Conservation (phyloP, 2,329 filamentous ascomycete genomes). For the Ceratocystis ficicola region DNA sequence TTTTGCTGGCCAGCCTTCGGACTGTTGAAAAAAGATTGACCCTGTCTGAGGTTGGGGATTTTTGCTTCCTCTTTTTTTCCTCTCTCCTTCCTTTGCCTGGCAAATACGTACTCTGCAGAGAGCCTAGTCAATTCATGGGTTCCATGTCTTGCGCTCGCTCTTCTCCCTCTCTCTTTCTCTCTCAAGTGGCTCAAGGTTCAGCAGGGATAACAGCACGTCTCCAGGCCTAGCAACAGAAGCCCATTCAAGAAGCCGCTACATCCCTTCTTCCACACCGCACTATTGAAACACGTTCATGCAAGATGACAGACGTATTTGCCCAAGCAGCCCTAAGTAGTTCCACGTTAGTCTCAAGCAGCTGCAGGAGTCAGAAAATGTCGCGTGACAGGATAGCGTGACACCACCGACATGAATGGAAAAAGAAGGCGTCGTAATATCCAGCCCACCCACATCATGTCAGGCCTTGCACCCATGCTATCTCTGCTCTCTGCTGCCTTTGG, state of each 20-base stretch:
- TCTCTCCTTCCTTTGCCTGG: background rate
- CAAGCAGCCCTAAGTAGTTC: background rate
- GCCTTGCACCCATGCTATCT: background rate
- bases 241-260: background rate
- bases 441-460: background rate
- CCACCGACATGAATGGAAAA: background rate
- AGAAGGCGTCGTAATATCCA: background rate
- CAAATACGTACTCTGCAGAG: background rate
- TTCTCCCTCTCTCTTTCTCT: background rate
- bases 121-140: background rate
- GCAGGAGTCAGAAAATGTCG: background rate
- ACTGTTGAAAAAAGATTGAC: background rate
- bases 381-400: background rate
- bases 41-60: background rate
- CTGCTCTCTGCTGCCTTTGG: background rate
- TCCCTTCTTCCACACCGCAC: background rate
- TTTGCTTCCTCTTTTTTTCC: background rate
- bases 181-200: too few relatives aligned
- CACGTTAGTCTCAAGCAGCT: too few relatives aligned
- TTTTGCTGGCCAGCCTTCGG: background rate
- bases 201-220: background rate
- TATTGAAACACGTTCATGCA: constrained; percentile 6
- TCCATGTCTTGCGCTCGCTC: background rate
- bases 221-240: background rate
- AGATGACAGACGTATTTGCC: background rate